Percentiles rank a stretch among this genome's conserved stretches.
Conservation (phyloP, 208 protist species). For the Trypanosoma cruzi region DNA sequence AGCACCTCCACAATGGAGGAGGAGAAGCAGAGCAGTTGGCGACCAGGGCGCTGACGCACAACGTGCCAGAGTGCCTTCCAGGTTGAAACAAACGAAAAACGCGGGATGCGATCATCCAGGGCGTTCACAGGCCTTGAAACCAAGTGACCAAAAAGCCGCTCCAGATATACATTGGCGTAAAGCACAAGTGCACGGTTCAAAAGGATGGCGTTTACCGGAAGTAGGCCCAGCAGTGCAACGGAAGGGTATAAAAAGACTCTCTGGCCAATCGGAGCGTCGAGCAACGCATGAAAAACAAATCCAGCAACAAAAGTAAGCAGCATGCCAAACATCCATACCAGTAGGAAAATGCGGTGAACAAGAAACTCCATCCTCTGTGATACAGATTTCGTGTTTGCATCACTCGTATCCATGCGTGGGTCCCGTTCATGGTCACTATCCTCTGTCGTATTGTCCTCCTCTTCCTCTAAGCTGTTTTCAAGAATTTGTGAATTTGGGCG, state of each 20-base stretch:
- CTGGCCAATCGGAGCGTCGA: constrained; percentile 47
- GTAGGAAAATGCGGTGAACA: constrained; percentile 72
- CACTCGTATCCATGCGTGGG: constrained; percentile 53
- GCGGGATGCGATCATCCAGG: constrained; percentile 78
- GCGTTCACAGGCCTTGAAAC: constrained; percentile 59
- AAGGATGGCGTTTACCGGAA: constrained; percentile 86
- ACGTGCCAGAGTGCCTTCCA: constrained; percentile 58
- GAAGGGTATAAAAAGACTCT: constrained; percentile 67
- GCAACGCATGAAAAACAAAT: constrained; percentile 41
- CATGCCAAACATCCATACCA: constrained; percentile 71
- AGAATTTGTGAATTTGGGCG: constrained; percentile 50
- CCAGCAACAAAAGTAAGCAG: constrained; percentile 47
- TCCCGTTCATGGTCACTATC: constrained; percentile 83
- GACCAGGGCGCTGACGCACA: constrained; percentile 44
- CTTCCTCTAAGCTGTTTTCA: constrained; percentile 39
- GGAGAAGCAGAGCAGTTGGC: constrained; percentile 70
- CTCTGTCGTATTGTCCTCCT: constrained; percentile 71
- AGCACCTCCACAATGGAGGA: constrained; percentile 83
- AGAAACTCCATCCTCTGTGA: constrained; percentile 88
- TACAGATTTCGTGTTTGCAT: constrained; percentile 77
- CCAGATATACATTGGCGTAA: constrained; percentile 86
- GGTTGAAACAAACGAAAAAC: constrained; percentile 68
- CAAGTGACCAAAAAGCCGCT: constrained; percentile 82
- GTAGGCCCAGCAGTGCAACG: constrained; percentile 77
- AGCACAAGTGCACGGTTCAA: constrained; percentile 77